A percentile compares a stretch with the other conserved stretches of the same genome.
Conservation (phyloP, 768 basidiomycete species). For the Amanita phalloides region DNA sequence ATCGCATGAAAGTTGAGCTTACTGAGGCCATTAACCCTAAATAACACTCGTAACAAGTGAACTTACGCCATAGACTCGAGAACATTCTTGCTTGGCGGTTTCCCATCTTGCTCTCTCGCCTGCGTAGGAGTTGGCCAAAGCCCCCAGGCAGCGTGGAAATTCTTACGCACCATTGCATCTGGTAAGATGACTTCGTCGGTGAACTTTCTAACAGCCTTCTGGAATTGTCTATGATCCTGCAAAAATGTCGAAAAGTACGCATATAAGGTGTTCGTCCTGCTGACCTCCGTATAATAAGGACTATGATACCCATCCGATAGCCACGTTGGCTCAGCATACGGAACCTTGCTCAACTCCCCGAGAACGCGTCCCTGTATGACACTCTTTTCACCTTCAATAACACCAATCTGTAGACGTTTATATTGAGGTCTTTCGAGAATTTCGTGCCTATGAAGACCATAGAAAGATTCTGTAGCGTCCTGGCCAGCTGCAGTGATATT, state of each 20-base stretch:
- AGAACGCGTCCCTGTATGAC: conserved; percentile 42
- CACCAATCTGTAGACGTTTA: conserved; percentile 64
- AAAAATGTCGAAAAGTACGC: conserved; percentile 12
- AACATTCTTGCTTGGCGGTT: conserved; percentile 68
- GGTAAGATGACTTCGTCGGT: conserved; percentile 60
- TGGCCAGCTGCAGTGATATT: conserved; percentile 58
- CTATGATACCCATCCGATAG: conserved; percentile 49
- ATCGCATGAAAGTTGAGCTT: conserved; percentile 76
- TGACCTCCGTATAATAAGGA: conserved; percentile 71
- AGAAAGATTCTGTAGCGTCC: conserved; percentile 88
- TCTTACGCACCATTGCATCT: conserved; percentile 30
- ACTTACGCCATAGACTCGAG: conserved; percentile 65
- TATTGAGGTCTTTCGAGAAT: conserved; percentile 77
- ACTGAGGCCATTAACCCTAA: conserved; percentile 27
- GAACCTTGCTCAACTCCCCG: conserved; percentile 68
- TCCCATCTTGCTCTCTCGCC: conserved; percentile 81
- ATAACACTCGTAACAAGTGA: conserved; percentile 30
- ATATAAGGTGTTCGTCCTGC: conserved; percentile 17
- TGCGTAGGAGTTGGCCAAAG: conserved; percentile 28
- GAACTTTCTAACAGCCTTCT: conserved; percentile 57
- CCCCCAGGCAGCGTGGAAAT: not conserved
- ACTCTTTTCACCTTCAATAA: conserved; percentile 56
- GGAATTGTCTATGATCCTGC: conserved; percentile 54
- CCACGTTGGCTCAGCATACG: conserved; percentile 91
- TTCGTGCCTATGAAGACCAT: conserved; percentile 82